Base-by-base conservation (phyloP, 1,139 yeast genomes). In the Scheffersomyces titani region DNA sequence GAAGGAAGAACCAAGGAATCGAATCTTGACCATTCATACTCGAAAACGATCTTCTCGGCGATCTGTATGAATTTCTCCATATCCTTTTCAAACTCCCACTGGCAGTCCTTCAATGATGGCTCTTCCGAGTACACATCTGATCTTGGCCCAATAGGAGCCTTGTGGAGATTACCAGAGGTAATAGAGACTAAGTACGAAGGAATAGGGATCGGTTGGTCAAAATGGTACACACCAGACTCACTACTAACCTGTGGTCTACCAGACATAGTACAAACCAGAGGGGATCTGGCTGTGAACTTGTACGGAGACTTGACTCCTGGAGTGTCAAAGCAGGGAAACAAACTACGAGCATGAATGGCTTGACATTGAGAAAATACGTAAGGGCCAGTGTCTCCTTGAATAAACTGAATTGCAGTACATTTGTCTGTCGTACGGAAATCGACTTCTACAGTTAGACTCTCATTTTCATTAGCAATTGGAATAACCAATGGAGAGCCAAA, bases 311-410 rank as follows among this genome's bases (percentile, higher is more conserved):
- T 77, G 40, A 75, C 73, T 0, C 73, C 76, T 1, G 82, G 82
- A 9, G 80, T 77, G 61, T 77, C 82, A 60, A 77, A 77, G 59
- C 81, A 75, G 4, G 82, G 82, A 58, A 76, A 76, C 61, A 77
- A 66, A 51, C 77, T 72, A 54, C 82, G 63, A 18, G 81, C 81
- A 61, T 77, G 82, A 50, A 77, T 76, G 18, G 80, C 74, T 63
- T 77, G 78, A 63, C 82, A 76, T 62, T 77, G 82, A 1, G 81
- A 76, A 59, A 77, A 77, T 52, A 77, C 65, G 57, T 74, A 77
- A 7, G 78, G 77, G 5, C 76, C 76, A 5, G 73, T 70, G 53
- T 75, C 77, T 19, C 80, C 79, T 47, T 73, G 69, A 47, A 77
- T 71, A 54, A 77, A 77, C 59, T 77, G 81, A 51, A 77, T 65